Evolutionary conservation across 2,329 filamentous ascomycete species (phyloP), one percentile per base, ranked within the genome.

Genomic region (Ophiostoma tasmaniense): DNA sequence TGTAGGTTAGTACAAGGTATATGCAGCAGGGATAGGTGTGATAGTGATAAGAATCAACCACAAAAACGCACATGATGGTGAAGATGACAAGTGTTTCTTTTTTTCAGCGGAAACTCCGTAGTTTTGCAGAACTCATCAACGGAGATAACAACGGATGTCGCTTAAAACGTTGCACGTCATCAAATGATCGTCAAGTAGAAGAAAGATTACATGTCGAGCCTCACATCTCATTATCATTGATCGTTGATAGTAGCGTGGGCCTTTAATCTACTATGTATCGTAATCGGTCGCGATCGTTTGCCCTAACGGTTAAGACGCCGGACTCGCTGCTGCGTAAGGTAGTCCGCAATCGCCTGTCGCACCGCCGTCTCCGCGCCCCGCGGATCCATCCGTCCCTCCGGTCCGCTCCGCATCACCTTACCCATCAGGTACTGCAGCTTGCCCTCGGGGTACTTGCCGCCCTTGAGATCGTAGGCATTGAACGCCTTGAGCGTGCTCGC

Each of bases 341-440:
- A 45, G 20, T 61, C 55, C 4, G 66, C 73, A 1, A 81, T 71
- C 25, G 74, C 72, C 22, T 69, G 69, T 59, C 75, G 75, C 78
- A 87, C 79, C 1, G 82, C 77, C 17, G 73, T 76, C 76, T 86
- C 82, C 0, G 84, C 85, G 35, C 77, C 81, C 30, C 76, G 76
- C 1, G 85, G 85, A 67, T 86, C 82, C 70, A 87, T 86, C 35
- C 83, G 78, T 74, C 85, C 84, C 62, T 85, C 81, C 2, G 81
- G 80, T 0, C 85, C 85, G 1, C 81, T 73, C 4, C 80, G 79
- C 78, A 88, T 83, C 82, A 88, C 84, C 76, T 82, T 85, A 25
- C 85, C 85, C 5, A 87, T 82, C 1, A 87, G 77, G 72, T 82
- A 87, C 84, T 87, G 87, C 64, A 87, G 80, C 76, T 87, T 87